Evolutionary conservation across 192 early-diverging fungal genomes (phyloP), one percentile per base, ranked within the genome.

Genomic region (Polychytrium aggregatum): DNA sequence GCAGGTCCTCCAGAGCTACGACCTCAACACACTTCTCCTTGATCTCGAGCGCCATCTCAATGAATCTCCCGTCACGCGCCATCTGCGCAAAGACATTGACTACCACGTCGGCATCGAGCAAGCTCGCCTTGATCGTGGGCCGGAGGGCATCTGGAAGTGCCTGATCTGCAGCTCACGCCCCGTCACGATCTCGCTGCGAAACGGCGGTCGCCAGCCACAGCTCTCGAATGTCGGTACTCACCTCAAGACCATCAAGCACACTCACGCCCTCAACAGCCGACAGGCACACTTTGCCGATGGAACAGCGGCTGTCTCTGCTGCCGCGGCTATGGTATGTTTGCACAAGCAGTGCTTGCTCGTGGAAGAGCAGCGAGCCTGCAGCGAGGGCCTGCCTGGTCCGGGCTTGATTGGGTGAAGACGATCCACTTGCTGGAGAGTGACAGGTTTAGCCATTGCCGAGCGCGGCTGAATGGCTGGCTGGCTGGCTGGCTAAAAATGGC

Each of bases 231-330:
- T 58, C 0, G 35, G 56, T 31, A 58, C 56, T 11, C 56, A 58
- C 26, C 30, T 58, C 10, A 58, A 58, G 36, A 58, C 56, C 13
- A 44, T 58, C 14, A 58, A 58, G 49, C 56, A 58, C 30, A 50
- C 47, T 0, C 26, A 26, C 13, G 55, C 55, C 9, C 18, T 50
- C 17, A 20, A 21, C 21, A 26, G 25, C 11, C 46, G 55, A n/a
- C 29, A 28, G 17, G 39, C 36, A 6, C 39, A 48, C 31, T 53
- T 53, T 44, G 5, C 44, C n/a, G 42, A 21, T 8, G 41, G n/a
- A n/a, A n/a, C n/a, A n/a, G n/a, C n/a, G n/a, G n/a, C n/a, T n/a
- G n/a, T n/a, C n/a, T n/a, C n/a, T n/a, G n/a, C n/a, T n/a, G n/a
- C n/a, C n/a, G n/a, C n/a, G n/a, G n/a, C n/a, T n/a, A n/a, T n/a